Evolutionary conservation across 352 stramenopile species (phyloP).

Genomic region (Globisporangium paroecandrum): DNA sequence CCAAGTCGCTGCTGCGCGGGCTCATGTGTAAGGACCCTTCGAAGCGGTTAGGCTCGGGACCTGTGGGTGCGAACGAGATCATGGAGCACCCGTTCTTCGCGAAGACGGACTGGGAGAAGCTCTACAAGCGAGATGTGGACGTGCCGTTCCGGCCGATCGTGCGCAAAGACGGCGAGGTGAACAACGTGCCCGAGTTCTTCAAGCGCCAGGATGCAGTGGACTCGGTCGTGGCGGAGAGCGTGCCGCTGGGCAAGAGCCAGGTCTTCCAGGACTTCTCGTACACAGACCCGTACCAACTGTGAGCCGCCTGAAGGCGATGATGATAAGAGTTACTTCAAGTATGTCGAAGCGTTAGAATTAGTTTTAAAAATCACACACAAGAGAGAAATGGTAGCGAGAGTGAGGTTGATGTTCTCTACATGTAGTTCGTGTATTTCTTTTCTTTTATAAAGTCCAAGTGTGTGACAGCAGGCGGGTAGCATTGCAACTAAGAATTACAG

Average conservation of each 20-base stretch:
- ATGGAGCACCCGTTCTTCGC: constrained; percentile 85
- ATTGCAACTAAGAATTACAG: too few species aligned
- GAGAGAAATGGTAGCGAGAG: neutral
- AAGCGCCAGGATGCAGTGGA: constrained; percentile 75
- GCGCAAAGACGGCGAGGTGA: constrained; percentile 68
- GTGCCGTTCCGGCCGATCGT: constrained; percentile 68
- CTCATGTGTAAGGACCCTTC: constrained; percentile 73
- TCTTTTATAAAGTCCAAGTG: neutral
- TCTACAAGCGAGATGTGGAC: constrained; percentile 69
- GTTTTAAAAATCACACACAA: neutral
- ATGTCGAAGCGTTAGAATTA: constrained; percentile 7
- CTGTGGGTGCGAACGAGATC: constrained; percentile 68
- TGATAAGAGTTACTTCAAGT: neutral
- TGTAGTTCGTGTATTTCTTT: neutral
- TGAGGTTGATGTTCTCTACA: neutral
- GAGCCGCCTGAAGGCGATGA: neutral
- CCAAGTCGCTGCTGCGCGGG: constrained; percentile 63
- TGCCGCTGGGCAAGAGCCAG: constrained; percentile 59
- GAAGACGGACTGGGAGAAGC: constrained; percentile 69
- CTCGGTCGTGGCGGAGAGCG: constrained; percentile 50
- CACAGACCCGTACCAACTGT: constrained; percentile 66
- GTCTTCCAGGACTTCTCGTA: constrained; percentile 82
- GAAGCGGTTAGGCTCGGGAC: constrained; percentile 70
- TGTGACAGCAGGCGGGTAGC: neutral
- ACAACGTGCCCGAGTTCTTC: constrained; percentile 80